phyloP scores from a whole-genome alignment of 345 rosid genomes.

The Populus davidiana region DNA sequence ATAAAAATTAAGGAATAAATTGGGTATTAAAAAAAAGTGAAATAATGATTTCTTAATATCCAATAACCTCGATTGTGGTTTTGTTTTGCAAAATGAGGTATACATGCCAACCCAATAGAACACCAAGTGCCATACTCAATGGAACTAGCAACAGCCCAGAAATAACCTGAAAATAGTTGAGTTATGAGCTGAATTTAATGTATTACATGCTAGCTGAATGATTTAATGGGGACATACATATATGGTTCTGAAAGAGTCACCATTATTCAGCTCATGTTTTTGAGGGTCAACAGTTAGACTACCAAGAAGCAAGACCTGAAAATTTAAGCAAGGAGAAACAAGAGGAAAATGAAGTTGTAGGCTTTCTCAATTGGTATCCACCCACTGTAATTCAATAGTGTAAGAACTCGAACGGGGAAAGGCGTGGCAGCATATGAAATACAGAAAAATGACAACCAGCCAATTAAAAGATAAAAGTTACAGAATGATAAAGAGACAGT shows the following conservation, averaged over 20 bases:
- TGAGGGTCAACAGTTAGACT: constrained; percentile 64
- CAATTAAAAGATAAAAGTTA: neutral
- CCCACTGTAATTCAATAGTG: neutral
- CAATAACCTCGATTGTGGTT: constrained; percentile 79
- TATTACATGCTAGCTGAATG: constrained; percentile 7
- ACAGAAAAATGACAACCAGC: neutral
- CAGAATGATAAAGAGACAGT: neutral
- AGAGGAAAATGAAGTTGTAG: neutral
- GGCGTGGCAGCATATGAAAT: neutral
- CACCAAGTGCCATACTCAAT: constrained; percentile 52
- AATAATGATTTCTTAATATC: neutral
- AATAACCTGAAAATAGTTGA: constrained; percentile 52
- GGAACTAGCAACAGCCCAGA: constrained; percentile 69
- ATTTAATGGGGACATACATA: constrained; percentile 34
- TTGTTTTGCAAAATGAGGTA: constrained; percentile 80
- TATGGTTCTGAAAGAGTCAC: constrained; percentile 59
- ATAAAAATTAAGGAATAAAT: neutral
- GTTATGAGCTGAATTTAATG: constrained; percentile 6
- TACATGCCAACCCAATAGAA: constrained; percentile 87
- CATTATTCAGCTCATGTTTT: constrained; percentile 57
- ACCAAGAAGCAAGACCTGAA: constrained; percentile 80
- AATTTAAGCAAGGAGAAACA: constrained; percentile 8
- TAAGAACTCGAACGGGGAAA: neutral
- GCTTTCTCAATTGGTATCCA: neutral
- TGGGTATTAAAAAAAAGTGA: neutral